Evolutionary conservation across 192 early-diverging fungal species (phyloP).

Genomic region (Podila clonocystis): DNA sequence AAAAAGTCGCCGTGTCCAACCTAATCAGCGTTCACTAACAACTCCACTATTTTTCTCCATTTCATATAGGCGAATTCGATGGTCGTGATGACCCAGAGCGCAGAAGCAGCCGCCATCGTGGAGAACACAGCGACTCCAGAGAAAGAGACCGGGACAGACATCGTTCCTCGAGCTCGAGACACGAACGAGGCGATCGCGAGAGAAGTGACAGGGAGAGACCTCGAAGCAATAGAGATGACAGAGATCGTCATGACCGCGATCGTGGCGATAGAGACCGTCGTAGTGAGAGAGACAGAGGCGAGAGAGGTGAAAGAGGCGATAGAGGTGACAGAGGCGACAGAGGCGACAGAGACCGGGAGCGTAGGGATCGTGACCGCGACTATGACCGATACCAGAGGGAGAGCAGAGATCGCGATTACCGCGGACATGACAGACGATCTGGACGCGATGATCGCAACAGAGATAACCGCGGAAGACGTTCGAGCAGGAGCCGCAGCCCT

Average conservation of each 20-base stretch:
- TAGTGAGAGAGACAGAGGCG: conserved; percentile 37
- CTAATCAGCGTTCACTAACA: background rate
- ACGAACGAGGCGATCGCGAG: conserved; percentile 50
- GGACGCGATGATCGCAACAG: conserved; percentile 51
- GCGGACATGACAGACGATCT: conserved; percentile 51
- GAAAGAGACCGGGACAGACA: conserved; percentile 61
- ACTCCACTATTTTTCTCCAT: background rate
- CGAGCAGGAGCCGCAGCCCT: conserved; percentile 58
- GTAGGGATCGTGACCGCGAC: conserved; percentile 56
- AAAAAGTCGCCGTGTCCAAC: background rate
- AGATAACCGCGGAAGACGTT: conserved; percentile 56
- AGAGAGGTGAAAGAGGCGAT: conserved; percentile 46
- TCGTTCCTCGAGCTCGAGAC: conserved; percentile 55
- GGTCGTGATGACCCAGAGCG: conserved; percentile 40
- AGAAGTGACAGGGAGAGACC: conserved; percentile 23
- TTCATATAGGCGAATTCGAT: conserved; percentile 25
- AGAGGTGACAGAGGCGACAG: conserved; percentile 53
- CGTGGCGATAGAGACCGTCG: conserved; percentile 52
- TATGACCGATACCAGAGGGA: conserved; percentile 36
- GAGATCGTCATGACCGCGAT: conserved; percentile 47
- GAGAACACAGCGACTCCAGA: conserved; percentile 49
- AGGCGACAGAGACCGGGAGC: conserved; percentile 53
- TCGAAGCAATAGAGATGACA: conserved; percentile 36
- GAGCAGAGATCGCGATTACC: conserved; percentile 12
- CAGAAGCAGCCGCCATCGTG: conserved; percentile 44